These are phyloP conservation scores for Ceratobasidium sp. DNA, from an alignment of 1,284 basidiomycete species.

Conservation along the genomic window DNA sequence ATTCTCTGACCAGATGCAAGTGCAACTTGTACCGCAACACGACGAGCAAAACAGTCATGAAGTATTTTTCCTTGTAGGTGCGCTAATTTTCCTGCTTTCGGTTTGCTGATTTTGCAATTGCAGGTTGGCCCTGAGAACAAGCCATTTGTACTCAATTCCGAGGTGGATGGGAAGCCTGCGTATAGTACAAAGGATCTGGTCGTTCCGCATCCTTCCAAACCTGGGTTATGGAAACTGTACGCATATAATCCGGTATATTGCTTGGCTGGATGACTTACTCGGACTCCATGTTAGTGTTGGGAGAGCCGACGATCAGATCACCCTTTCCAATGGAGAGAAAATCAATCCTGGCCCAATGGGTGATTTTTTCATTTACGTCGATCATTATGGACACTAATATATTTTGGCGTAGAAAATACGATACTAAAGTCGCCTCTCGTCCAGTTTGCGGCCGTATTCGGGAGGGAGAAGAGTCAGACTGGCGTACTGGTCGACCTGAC, in stretches of 20 bases:
- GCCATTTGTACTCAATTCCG: conserved; percentile 33
- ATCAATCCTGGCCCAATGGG: conserved; percentile 61
- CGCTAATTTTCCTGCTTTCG: neutral
- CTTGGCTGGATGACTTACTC: neutral
- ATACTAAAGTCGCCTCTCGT: conserved; percentile 60
- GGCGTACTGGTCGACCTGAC: conserved; percentile 60
- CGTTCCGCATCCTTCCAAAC: conserved; percentile 43
- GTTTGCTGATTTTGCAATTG: neutral
- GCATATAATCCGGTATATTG: neutral
- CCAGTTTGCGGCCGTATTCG: conserved; percentile 56
- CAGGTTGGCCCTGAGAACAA: conserved; percentile 22
- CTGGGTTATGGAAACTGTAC: conserved; percentile 37
- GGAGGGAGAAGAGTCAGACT: conserved; percentile 58
- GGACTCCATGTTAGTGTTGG: neutral
- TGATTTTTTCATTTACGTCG: conserved; percentile 55
- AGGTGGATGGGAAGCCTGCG: conserved; percentile 14
- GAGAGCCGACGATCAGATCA: conserved; percentile 45
- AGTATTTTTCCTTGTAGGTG: conserved; percentile 31
- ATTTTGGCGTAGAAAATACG: conserved; percentile 52
- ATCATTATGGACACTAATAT: conserved; percentile 53
- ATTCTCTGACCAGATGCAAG: conserved; percentile 13
- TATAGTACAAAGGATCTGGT: conserved; percentile 45
- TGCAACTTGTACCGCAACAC: conserved; percentile 6
- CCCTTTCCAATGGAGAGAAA: conserved; percentile 48
- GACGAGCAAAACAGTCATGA: conserved; percentile 22